Conservation (phyloP, 192 early-diverging fungal genomes). For the Coemansia sp. region DNA sequence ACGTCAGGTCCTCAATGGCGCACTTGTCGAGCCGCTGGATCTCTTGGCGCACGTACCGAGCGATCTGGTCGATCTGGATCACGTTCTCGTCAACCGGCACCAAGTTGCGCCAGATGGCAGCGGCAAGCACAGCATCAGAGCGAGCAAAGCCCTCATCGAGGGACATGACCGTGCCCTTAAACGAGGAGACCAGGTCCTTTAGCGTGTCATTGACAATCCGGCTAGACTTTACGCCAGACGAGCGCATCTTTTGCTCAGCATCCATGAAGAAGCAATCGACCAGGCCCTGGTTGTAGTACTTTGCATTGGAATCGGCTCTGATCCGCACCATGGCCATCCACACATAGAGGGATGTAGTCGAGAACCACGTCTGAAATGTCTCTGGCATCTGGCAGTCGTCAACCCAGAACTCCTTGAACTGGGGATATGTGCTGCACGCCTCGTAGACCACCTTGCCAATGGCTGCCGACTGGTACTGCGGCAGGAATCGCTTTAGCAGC, state of each 20-base stretch:
- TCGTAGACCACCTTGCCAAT: conserved; percentile 41
- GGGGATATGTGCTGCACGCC: conserved; percentile 36
- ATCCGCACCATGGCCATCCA: conserved; percentile 93
- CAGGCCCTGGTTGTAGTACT: conserved; percentile 84
- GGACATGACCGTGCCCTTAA: conserved; percentile 87
- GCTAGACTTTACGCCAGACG: conserved; percentile 75
- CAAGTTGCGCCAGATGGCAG: conserved; percentile 81
- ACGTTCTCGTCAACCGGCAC: conserved; percentile 36
- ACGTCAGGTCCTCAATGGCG: conserved; percentile 13
- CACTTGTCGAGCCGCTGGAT: conserved; percentile 29
- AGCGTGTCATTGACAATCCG: conserved; percentile 75
- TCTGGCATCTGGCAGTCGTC: conserved; percentile 67
- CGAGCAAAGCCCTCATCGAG: conserved; percentile 91
- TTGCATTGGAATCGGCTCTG: conserved; percentile 69
- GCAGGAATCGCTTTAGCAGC: conserved; percentile 30
- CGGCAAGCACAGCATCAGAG: conserved; percentile 85
- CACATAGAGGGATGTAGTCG: conserved; percentile 85
- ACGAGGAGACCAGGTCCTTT: conserved; percentile 80
- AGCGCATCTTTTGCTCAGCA: conserved; percentile 80
- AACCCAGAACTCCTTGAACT: conserved; percentile 49
- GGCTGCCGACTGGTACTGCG: conserved; percentile 40
- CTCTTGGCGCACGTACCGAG: conserved; percentile 31
- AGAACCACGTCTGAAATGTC: conserved; percentile 96
- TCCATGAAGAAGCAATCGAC: conserved; percentile 89
- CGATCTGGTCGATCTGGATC: conserved; percentile 28